Percentiles rank a stretch among this genome's conserved stretches.
phyloP scores from a whole-genome alignment of 2,329 filamentous ascomycete genomes.

The Setomelanomma holmii region DNA sequence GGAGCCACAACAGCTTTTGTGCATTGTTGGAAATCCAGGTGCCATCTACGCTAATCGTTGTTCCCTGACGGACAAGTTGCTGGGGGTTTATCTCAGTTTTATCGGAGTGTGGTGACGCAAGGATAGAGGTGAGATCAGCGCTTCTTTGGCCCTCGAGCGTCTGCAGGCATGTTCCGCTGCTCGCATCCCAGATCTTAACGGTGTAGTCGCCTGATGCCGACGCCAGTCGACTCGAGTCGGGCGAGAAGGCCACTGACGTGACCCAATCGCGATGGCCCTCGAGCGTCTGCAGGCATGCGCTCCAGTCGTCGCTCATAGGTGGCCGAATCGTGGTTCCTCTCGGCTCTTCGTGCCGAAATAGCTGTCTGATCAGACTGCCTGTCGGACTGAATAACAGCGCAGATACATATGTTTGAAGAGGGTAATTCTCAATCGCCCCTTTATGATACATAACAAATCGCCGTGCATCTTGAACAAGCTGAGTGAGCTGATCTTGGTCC shows the following conservation, averaged over 20 bases:
- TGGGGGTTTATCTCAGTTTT: not conserved
- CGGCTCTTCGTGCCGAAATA: no score
- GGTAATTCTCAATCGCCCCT: slow-evolving; percentile 21
- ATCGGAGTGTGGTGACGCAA: not conserved
- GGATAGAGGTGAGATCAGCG: not conserved
- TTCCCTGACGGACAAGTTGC: not conserved
- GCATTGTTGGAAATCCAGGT: slow-evolving; percentile 2
- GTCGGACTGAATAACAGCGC: no score
- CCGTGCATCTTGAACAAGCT: slow-evolving; percentile 14
- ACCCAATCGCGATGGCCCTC: not conserved
- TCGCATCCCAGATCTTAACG: not conserved
- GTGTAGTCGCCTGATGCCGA: not conserved
- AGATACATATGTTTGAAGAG: slow-evolving; percentile 26
- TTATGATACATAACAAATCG: slow-evolving; percentile 31
- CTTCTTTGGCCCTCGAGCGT: not conserved
- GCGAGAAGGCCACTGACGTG: not conserved
- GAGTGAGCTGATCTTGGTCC: not conserved
- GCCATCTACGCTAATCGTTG: not conserved
- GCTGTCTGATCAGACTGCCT: no score
- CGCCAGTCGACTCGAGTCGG: not conserved
- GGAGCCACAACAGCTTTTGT: slow-evolving; percentile 2
- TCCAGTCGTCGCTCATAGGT: no score
- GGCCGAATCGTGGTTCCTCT: no score
- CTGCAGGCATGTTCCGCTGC: no score
- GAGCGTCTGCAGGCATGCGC: no score